Evolutionary conservation across 768 basidiomycete species (phyloP).

Genomic region (Mycena filopes): DNA sequence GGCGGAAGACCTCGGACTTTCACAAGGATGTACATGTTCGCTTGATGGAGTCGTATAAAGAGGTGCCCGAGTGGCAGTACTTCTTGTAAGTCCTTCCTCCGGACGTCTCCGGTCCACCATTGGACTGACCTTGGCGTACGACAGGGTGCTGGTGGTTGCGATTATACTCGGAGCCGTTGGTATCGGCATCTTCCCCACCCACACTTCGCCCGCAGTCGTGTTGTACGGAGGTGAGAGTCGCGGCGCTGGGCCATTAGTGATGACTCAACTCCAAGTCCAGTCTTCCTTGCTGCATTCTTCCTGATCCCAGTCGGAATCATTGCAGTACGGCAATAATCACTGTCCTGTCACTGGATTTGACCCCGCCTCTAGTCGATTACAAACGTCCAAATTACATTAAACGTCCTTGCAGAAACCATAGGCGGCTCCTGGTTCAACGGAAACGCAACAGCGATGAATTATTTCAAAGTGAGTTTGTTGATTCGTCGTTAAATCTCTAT

Average conservation of each 20-base stretch:
- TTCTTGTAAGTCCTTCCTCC: slow-evolving; percentile 33
- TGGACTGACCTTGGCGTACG: neutral
- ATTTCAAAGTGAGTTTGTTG: slow-evolving; percentile 39
- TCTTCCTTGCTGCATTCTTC: slow-evolving; percentile 34
- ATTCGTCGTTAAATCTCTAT: neutral
- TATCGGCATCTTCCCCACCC: slow-evolving; percentile 44
- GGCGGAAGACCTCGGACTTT: slow-evolving; percentile 41
- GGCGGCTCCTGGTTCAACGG: slow-evolving; percentile 43
- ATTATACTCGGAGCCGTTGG: slow-evolving; percentile 43
- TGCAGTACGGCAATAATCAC: neutral
- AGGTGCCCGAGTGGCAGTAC: slow-evolving; percentile 60
- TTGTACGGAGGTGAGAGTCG: slow-evolving; percentile 38
- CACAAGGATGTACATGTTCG: slow-evolving; percentile 53
- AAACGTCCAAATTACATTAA: slow-evolving; percentile 47
- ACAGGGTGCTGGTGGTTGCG: slow-evolving; percentile 38
- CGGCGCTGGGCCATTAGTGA: neutral
- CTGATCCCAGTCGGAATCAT: slow-evolving; percentile 47
- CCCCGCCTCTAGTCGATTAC: slow-evolving; percentile 40
- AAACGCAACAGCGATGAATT: slow-evolving; percentile 46
- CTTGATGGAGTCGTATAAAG: slow-evolving; percentile 52
- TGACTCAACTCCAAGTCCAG: neutral
- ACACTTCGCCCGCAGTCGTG: slow-evolving; percentile 43
- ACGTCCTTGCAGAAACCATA: slow-evolving; percentile 52
- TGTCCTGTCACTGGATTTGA: neutral
- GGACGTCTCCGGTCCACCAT: no score